Conservation (phyloP, 108 stramenopile species). For the Phaeodactylum tricornutum region DNA sequence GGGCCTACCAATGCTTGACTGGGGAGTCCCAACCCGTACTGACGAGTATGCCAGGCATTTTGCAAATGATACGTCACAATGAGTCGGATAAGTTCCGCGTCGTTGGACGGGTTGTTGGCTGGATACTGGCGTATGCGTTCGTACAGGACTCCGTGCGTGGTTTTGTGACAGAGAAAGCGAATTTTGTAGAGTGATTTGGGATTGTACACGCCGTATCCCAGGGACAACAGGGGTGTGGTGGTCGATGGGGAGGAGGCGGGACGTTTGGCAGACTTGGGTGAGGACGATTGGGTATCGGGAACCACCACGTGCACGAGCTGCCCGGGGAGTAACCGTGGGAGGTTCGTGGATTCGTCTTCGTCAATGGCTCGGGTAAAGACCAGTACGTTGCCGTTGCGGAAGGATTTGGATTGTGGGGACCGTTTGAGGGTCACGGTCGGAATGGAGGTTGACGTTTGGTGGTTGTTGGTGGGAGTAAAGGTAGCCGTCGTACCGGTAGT, state of each 20-base stretch:
- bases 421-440: slow-evolving; percentile 37
- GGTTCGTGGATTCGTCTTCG: slow-evolving; percentile 13
- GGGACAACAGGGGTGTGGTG: slow-evolving; percentile 28
- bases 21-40: slow-evolving; percentile 12
- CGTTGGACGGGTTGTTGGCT: slow-evolving; percentile 13
- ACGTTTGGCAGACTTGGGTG: slow-evolving; percentile 1
- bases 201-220: slow-evolving; percentile 86
- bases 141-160: slow-evolving; percentile 22
- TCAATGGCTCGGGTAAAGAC: slow-evolving; percentile 61
- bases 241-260: slow-evolving; percentile 5
- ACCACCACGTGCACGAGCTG: slow-evolving; percentile 57
- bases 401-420: slow-evolving; percentile 56
- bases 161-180: slow-evolving; percentile 60
- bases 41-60: slow-evolving; percentile 43
- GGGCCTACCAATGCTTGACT: no score
- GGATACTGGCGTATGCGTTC: no score
- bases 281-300: slow-evolving; percentile 2
- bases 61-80: slow-evolving; percentile 48
- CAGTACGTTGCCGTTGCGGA: slow-evolving; percentile 66
- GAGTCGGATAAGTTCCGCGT: slow-evolving; percentile 11
- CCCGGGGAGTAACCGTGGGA: slow-evolving; percentile 13
- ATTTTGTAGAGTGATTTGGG: slow-evolving; percentile 74
- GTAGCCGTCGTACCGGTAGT: no score
- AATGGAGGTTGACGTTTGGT: no score
- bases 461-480: no score